A percentile compares a stretch with the other conserved stretches of the same genome.
Evolutionary conservation across 805 yeast genomes (phyloP).

Genomic region (Saturnispora zaruensis): DNA sequence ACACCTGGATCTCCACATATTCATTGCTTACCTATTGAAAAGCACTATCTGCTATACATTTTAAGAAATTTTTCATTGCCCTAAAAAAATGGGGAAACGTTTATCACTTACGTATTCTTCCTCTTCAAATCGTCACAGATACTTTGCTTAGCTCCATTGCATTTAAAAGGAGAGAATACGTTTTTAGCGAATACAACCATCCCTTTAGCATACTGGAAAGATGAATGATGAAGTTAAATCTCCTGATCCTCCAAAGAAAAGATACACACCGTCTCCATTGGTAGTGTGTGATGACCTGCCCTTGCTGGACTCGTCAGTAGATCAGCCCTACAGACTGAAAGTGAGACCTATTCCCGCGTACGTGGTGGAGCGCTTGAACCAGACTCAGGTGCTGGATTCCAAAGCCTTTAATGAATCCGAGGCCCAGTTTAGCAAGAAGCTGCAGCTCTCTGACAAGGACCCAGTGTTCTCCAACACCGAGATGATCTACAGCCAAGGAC

Average conservation of each 20-base stretch:
- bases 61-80: not conserved
- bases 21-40: not conserved
- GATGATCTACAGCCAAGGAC: constrained; percentile 1
- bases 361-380: constrained; percentile 14
- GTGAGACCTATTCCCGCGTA: constrained; percentile 13
- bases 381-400: not conserved
- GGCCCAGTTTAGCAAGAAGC: not conserved
- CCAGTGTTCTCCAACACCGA: constrained; percentile 1
- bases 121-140: not conserved
- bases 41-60: not conserved
- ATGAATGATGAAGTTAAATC: not conserved
- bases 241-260: not conserved
- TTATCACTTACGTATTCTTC: not conserved
- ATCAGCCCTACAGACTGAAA: not conserved
- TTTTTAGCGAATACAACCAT: too few species aligned
- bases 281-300: not conserved
- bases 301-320: not conserved
- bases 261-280: not conserved
- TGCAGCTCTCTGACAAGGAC: not conserved
- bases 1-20: not conserved
- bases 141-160: not conserved
- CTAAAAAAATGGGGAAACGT: not conserved
- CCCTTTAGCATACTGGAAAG: not conserved
- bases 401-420: not conserved
- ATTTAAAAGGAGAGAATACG: too few species aligned